Percentiles rank a stretch among this genome's conserved stretches.
phyloP scores from a whole-genome alignment of 169 alveolate genomes.

The Pseudocohnilembus persalinus region DNA sequence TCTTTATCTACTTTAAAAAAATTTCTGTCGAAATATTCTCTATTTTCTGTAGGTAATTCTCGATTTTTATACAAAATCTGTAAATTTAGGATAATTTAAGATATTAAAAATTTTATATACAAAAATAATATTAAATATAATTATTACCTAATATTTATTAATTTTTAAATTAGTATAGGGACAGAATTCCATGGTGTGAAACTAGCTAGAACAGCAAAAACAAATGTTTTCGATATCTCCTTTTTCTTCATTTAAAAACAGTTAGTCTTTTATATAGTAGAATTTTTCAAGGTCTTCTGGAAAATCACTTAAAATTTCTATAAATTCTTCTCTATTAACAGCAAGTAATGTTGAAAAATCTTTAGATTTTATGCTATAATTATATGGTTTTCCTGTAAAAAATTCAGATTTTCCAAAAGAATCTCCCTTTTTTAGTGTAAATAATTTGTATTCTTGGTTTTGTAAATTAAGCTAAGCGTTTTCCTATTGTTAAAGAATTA shows the following conservation, averaged over 20 bases:
- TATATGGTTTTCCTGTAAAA: constrained; percentile 1
- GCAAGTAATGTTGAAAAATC: not conserved
- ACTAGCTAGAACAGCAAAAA: not conserved
- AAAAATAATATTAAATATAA: too few species aligned
- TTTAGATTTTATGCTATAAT: not conserved
- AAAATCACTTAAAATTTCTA: not conserved
- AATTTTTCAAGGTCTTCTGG: not conserved
- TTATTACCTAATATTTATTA: not conserved
- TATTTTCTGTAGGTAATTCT: not conserved
- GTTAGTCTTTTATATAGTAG: not conserved
- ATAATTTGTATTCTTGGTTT: not conserved
- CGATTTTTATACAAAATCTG: not conserved
- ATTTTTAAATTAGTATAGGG: not conserved
- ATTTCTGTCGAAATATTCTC: not conserved
- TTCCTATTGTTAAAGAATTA: not conserved
- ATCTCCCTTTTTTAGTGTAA: not conserved
- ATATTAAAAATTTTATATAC: too few species aligned
- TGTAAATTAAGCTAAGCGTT: too few species aligned
- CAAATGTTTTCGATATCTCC: not conserved
- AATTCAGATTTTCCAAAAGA: constrained; percentile 3
- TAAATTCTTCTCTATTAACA: constrained; percentile 7
- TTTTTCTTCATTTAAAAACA: not conserved
- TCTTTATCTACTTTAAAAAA: too few species aligned
- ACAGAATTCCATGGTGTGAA: not conserved
- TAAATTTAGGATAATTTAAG: not conserved